A percentile compares a stretch with the other conserved stretches of the same genome.
Evolutionary conservation across 1,139 yeast genomes (phyloP).

Genomic region (Debaryomyces fabryi): DNA sequence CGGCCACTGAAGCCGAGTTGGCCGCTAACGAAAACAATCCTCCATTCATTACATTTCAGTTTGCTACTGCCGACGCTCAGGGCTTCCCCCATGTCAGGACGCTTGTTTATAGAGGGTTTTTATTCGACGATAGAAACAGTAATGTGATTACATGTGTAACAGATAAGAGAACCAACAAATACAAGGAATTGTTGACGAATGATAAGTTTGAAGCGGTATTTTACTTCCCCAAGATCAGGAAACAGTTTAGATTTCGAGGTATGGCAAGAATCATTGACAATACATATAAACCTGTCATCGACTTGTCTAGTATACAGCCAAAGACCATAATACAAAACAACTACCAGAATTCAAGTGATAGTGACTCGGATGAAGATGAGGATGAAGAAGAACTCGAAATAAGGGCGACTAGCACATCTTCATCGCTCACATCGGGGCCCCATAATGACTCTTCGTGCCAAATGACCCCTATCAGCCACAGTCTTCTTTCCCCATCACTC

Average conservation of each 20-base stretch:
- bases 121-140: slow-evolving; percentile 68
- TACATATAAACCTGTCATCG: slow-evolving; percentile 35
- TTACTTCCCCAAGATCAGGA: slow-evolving; percentile 61
- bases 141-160: slow-evolving; percentile 73
- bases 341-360: slow-evolving; percentile 11
- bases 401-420: slow-evolving; percentile 1
- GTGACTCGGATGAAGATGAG: slow-evolving; percentile 13
- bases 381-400: slow-evolving; percentile 14
- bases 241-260: slow-evolving; percentile 76
- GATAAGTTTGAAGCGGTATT: slow-evolving; percentile 76
- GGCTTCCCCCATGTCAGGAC: slow-evolving; percentile 71
- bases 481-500: slow-evolving; percentile 9
- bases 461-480: slow-evolving; percentile 8
- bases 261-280: slow-evolving; percentile 52
- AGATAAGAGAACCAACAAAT: slow-evolving; percentile 70
- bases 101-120: slow-evolving; percentile 72
- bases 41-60: slow-evolving; percentile 63
- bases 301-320: slow-evolving; percentile 32
- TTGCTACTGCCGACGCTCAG: slow-evolving; percentile 63
- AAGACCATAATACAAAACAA: slow-evolving; percentile 18
- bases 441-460: not conserved
- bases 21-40: slow-evolving; percentile 30
- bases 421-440: not conserved
- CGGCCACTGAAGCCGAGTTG: slow-evolving; percentile 51
- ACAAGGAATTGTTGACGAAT: slow-evolving; percentile 51